phyloP scores from a whole-genome alignment of 768 basidiomycete species.

The Epithele typhae region DNA sequence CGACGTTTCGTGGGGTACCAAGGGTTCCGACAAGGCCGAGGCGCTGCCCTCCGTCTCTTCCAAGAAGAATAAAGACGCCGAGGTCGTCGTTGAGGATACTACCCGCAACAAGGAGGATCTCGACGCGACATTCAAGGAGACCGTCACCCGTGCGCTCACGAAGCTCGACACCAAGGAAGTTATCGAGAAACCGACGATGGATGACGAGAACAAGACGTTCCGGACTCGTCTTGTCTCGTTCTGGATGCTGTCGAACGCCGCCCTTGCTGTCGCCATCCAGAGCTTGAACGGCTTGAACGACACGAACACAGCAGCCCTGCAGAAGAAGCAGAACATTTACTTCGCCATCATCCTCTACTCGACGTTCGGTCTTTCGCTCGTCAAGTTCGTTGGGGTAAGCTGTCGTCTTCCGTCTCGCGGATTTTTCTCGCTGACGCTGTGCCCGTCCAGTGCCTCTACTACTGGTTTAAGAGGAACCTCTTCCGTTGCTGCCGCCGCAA shows the following conservation, averaged over 20 bases:
- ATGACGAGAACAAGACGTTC: conserved; percentile 92
- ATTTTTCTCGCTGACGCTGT: not conserved
- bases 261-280: conserved; percentile 68
- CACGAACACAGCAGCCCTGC: conserved; percentile 36
- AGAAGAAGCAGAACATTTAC: conserved; percentile 52
- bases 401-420: not conserved
- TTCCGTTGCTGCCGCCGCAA: conserved; percentile 79
- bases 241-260: conserved; percentile 78
- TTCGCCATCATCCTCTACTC: conserved; percentile 78
- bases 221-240: conserved; percentile 79
- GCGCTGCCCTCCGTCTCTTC: conserved; percentile 86
- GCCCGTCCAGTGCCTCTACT: conserved; percentile 62
- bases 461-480: conserved; percentile 79
- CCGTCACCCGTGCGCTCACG: conserved; percentile 81
- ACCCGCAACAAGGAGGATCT: conserved; percentile 83
- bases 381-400: conserved; percentile 77
- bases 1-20: conserved; percentile 94
- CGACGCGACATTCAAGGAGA: conserved; percentile 88
- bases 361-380: conserved; percentile 65
- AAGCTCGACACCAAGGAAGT: conserved; percentile 64
- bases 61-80: conserved; percentile 71
- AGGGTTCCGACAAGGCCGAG: conserved; percentile 93
- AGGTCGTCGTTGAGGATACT: conserved; percentile 82
- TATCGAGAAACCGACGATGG: conserved; percentile 75
- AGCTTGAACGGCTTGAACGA: conserved; percentile 61